Conservation (phyloP, 805 yeast genomes). For the Cyberlindnera euphorbiae region DNA sequence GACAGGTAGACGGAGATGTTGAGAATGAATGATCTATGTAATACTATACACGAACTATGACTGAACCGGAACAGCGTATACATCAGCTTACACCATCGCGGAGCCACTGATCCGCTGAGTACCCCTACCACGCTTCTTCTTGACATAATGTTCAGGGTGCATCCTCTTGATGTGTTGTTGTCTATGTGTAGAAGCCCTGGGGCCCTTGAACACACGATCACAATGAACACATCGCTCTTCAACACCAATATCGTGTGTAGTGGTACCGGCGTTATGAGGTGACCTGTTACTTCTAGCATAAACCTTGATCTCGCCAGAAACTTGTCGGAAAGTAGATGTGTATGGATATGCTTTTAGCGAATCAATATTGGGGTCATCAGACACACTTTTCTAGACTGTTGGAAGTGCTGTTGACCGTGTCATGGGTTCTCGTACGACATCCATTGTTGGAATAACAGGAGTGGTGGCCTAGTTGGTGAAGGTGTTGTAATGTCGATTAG, state of each 20-base stretch:
- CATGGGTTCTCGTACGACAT: too few species aligned
- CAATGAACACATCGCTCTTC: slow-evolving; percentile 38
- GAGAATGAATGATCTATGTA: too few species aligned
- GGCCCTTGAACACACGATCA: slow-evolving; percentile 41
- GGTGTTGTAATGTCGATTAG: neutral
- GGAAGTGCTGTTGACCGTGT: too few species aligned
- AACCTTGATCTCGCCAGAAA: neutral
- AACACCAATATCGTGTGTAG: slow-evolving; percentile 17
- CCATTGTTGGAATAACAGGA: too few species aligned
- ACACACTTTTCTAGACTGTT: too few species aligned
- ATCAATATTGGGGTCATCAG: neutral
- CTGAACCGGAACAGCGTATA: too few species aligned
- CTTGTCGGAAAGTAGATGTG: neutral
- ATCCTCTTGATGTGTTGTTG: slow-evolving; percentile 44
- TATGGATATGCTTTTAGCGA: neutral
- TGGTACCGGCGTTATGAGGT: slow-evolving; percentile 21
- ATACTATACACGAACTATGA: too few species aligned
- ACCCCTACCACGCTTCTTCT: slow-evolving; percentile 39
- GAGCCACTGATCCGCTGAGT: neutral
- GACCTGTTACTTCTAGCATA: neutral
- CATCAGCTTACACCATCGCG: too few species aligned
- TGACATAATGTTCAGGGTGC: slow-evolving; percentile 41
- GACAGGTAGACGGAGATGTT: slow-evolving; percentile 8
- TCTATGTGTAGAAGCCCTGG: slow-evolving; percentile 41
- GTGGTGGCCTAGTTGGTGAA: too few species aligned